Evolutionary conservation across 352 stramenopile genomes (phyloP).

Genomic region (Phytophthora capsici): DNA sequence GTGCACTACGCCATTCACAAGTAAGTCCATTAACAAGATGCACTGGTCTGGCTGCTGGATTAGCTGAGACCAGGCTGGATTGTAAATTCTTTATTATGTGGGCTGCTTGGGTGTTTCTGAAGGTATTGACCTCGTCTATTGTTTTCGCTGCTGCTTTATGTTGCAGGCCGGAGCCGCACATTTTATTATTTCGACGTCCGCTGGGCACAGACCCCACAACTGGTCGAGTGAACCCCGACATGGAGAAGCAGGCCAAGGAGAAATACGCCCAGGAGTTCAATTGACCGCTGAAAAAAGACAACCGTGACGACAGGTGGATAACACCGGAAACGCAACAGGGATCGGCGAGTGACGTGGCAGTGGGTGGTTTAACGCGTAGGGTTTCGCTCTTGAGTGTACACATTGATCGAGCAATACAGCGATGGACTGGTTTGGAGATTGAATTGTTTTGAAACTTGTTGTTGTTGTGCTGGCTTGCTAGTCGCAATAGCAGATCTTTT

Average conservation of each 20-base stretch:
- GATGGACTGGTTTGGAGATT: background rate
- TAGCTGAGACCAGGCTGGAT: background rate
- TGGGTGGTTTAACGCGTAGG: conserved; percentile 13
- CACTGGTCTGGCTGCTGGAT: no score
- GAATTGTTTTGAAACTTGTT: background rate
- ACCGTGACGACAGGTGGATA: background rate
- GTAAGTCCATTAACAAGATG: conserved; percentile 53
- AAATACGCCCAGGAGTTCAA: conserved; percentile 93
- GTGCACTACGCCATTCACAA: conserved; percentile 99
- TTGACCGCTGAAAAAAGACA: conserved; percentile 32
- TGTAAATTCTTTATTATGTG: background rate
- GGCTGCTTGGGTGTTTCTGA: conserved; percentile 6
- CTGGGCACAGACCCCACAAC: conserved; percentile 97
- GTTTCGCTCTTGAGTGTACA: conserved; percentile 1
- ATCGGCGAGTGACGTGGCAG: background rate
- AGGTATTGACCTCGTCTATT: conserved; percentile 16
- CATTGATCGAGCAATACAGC: conserved; percentile 12
- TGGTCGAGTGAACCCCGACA: conserved; percentile 92
- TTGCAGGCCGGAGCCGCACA: conserved; percentile 96
- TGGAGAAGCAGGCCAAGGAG: conserved; percentile 96
- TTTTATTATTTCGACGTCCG: conserved; percentile 98
- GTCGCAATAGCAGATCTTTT: background rate
- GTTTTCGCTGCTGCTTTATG: conserved; percentile 9
- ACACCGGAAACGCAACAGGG: conserved; percentile 23
- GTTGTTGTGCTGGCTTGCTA: background rate